These are phyloP conservation scores for Capsicum pubescens DNA, from an alignment of 257 asterid genomes.

Conservation along the genomic window DNA sequence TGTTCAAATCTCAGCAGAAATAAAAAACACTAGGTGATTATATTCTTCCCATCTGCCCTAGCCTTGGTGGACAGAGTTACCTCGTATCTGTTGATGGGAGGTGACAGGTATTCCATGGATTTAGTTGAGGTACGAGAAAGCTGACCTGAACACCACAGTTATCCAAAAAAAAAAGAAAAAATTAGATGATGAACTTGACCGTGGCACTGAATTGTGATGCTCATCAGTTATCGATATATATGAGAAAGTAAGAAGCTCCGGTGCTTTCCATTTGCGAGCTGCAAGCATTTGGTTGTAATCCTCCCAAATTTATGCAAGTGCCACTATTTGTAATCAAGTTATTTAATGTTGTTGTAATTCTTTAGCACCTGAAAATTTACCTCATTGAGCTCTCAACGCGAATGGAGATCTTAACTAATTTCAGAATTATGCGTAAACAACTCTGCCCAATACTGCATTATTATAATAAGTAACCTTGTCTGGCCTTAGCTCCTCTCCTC, in stretches of 20 bases:
- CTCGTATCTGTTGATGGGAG: no score
- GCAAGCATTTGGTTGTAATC: neutral
- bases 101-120: no score
- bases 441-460: neutral
- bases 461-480: neutral
- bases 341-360: neutral
- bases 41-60: no score
- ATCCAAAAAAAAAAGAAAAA: neutral
- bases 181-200: neutral
- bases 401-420: neutral
- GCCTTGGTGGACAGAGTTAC: no score
- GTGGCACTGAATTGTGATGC: neutral
- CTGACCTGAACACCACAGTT: no score
- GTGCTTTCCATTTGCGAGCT: neutral
- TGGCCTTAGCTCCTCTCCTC: neutral
- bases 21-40: no score
- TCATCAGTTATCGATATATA: neutral
- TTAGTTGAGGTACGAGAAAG: no score
- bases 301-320: neutral
- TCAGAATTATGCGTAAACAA: neutral
- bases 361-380: neutral
- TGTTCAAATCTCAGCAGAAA: no score
- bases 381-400: neutral
- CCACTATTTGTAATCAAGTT: neutral
- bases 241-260: neutral